phyloP scores from a whole-genome alignment of 345 rosid genomes.

The Lepidium sativum region DNA sequence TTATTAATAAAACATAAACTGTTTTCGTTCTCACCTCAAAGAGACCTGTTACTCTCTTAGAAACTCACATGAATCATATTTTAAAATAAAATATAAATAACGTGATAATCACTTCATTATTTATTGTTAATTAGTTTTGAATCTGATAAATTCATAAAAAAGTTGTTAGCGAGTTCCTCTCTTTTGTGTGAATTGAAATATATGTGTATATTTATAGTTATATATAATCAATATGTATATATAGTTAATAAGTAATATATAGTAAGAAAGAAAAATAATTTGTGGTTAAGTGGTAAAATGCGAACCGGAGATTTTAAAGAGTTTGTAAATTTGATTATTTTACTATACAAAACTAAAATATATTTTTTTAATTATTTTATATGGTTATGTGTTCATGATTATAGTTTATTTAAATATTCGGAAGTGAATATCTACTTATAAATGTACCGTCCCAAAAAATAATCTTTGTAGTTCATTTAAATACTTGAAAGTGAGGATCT shows the following conservation, averaged over 20 bases:
- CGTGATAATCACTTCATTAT: neutral
- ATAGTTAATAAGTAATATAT: neutral
- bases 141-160: neutral
- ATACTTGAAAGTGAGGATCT: too few species aligned
- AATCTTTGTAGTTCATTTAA: too few species aligned
- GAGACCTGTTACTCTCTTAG: neutral
- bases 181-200: neutral
- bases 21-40: neutral
- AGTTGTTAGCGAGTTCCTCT: neutral
- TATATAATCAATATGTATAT: neutral
- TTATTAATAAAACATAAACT: too few species aligned
- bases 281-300: neutral
- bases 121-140: neutral
- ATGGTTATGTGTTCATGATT: too few species aligned
- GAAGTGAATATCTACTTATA: too few species aligned
- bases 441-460: too few species aligned
- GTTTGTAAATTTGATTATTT: too few species aligned
- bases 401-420: too few species aligned
- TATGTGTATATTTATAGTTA: too few species aligned
- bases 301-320: neutral
- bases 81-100: neutral
- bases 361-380: too few species aligned
- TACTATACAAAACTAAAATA: too few species aligned
- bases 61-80: neutral
- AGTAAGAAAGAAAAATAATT: neutral